Evolutionary conservation across 257 asterid species (phyloP), one percentile per base, ranked within the genome.

Genomic region (Solanum ossicruentum): DNA sequence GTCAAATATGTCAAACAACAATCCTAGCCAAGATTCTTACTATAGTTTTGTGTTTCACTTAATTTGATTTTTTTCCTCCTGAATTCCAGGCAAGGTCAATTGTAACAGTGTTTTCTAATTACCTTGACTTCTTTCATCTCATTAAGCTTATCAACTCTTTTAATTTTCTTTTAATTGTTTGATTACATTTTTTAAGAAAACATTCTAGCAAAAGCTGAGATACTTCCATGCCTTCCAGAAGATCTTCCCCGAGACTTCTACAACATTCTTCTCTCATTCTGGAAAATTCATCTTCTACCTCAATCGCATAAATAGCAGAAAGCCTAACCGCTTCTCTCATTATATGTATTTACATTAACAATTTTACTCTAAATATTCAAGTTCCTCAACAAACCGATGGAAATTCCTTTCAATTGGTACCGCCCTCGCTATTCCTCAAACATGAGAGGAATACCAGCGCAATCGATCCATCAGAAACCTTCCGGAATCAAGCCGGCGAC

Each of bases 361-460:
- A 36, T 36, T 36, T 36, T 36, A 36, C 41, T 6, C 41, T 36
- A 36, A 36, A 36, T 17, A 57, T 17, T 55, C 61, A n/a, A 58
- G 10, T 61, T 11, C 12, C 71, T 63, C 32, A 45, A n/a, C 81
- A 6, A 73, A 41, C 16, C 17, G 7, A 89, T 90, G 93, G 92
- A 91, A 36, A 15, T 51, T 61, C 92, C 93, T 0, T 88, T 91
- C 85, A 69, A 86, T 17, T 73, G 92, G 88, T 88, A 60, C 80
- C 84, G 73, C 8, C 87, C 57, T 51, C 78, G 82, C 43, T 72
- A 15, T 28, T 17, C 87, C 77, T 66, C 84, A 21, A 32, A 45
- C 60, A 43, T 13, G 52, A 85, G 83, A 4, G 88, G 87, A 52
- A 88, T 83, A 1, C 92, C 93, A 56, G 84, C 78, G 32, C 26